Evolutionary conservation across 139 green algal species (phyloP), one percentile per base, ranked within the genome.

Genomic region (Edaphochlamys debaryana): DNA sequence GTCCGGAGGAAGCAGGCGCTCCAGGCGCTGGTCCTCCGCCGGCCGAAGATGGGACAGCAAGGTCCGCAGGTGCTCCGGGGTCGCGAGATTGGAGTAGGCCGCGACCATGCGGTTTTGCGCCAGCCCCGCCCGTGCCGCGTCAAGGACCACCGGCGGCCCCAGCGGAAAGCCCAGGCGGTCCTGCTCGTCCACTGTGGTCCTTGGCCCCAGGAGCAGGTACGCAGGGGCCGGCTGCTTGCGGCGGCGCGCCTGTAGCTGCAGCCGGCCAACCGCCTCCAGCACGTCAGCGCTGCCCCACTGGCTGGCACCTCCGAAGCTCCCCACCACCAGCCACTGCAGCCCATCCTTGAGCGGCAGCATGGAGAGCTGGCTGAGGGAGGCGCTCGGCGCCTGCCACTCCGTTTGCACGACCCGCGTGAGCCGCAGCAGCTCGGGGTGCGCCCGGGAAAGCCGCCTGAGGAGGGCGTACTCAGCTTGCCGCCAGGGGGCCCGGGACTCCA

Each of bases 281-380:
- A 36, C 58, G 4, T 66, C 17, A 19, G 58, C 25, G 4, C 11
- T 29, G 0, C 3, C 4, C 23, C 58, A 66, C 4, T 36, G 2
- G 0, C 27, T 5, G 17, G 5, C 27, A 3, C 17, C 30, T 9
- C 54, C 83, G 34, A 32, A 87, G 40, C 83, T 75, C 11, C 66
- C 83, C 13, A 87, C 54, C 34, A 87, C 67, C 6, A 87, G 40
- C 83, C 83, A 87, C 32, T 83, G 75, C 13, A 68, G 52, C 17
- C 27, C 42, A 17, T 34, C 8, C n/a, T 76, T 30, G 6, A 41
- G n/a, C 25, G 13, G 60, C 13, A 66, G 32, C 1, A 22, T 22
- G 6, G 38, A 11, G 11, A 83, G 41, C 20, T 42, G 7, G 2
- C 32, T 9, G 11, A 9, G 62, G 27, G 27, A 40, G 48, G n/a